Evolutionary conservation across 192 early-diverging fungal species (phyloP).

Genomic region (Coemansia sp.): DNA sequence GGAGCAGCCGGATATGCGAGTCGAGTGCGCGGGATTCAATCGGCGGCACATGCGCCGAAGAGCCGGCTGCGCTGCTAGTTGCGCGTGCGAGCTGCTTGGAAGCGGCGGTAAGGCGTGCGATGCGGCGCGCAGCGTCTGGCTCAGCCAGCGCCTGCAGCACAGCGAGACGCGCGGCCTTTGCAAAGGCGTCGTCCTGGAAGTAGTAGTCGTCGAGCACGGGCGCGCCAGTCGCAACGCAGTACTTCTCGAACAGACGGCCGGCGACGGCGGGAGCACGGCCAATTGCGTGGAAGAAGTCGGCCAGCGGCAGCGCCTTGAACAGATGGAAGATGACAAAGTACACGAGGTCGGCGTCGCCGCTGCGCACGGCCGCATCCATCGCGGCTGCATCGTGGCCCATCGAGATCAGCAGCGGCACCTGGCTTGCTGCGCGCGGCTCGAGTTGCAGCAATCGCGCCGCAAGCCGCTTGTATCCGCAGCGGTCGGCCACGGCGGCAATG

Average conservation of each 20-base stretch:
- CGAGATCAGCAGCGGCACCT: constrained; percentile 90
- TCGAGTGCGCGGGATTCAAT: constrained; percentile 73
- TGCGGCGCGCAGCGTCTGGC: constrained; percentile 56
- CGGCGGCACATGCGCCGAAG: constrained; percentile 45
- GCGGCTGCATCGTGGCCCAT: constrained; percentile 92
- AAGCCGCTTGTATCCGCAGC: constrained; percentile 77
- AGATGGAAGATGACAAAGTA: constrained; percentile 90
- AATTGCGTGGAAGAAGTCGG: constrained; percentile 90
- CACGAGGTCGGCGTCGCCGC: constrained; percentile 95
- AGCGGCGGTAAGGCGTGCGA: constrained; percentile 71
- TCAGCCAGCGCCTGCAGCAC: constrained; percentile 43
- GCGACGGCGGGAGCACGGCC: constrained; percentile 75
- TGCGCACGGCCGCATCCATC: constrained; percentile 86
- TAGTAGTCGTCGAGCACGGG: constrained; percentile 91
- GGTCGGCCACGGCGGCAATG: constrained; percentile 88
- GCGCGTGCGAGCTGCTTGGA: constrained; percentile 75
- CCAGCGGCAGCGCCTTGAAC: constrained; percentile 76
- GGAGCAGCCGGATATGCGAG: constrained; percentile 65
- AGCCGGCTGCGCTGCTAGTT: neutral
- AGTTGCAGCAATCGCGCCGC: constrained; percentile 84
- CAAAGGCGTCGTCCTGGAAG: constrained; percentile 88
- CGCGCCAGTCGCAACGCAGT: constrained; percentile 72
- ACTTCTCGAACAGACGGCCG: constrained; percentile 80
- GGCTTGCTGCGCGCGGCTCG: constrained; percentile 90
- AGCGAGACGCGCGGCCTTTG: constrained; percentile 62